A percentile compares a stretch with the other conserved stretches of the same genome.
phyloP scores from a whole-genome alignment of 2,329 filamentous ascomycete genomes.

The Aureobasidium zeae region DNA sequence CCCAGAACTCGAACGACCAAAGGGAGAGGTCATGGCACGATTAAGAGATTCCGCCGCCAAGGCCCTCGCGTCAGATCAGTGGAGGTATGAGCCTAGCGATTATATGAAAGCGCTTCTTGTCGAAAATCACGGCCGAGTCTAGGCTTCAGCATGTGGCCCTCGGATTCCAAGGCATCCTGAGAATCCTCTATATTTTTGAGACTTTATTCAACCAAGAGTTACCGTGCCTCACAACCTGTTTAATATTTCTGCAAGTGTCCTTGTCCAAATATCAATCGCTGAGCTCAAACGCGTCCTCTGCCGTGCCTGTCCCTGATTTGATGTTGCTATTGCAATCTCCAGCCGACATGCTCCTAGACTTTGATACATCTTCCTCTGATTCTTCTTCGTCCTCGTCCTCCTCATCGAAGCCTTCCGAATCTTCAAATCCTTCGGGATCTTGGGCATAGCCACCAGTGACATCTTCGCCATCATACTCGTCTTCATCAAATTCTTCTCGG shows the following conservation, averaged over 20 bases:
- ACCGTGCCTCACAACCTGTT: neutral
- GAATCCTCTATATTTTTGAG: neutral
- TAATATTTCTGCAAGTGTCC: no score
- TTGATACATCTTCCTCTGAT: neutral
- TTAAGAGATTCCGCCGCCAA: constrained; percentile 10
- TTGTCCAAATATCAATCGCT: constrained; percentile 16
- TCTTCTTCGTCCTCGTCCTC: constrained; percentile 9
- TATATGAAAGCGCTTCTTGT: constrained; percentile 13
- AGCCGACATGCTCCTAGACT: neutral
- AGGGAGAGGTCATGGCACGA: constrained; percentile 12
- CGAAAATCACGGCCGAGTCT: constrained; percentile 12
- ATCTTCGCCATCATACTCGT: constrained; percentile 5
- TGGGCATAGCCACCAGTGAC: constrained; percentile 3
- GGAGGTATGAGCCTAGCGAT: constrained; percentile 15
- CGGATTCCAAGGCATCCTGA: no score
- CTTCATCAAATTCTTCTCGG: no score
- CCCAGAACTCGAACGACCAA: constrained; percentile 1
- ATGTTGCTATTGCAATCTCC: constrained; percentile 13
- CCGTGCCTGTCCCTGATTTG: constrained; percentile 19
- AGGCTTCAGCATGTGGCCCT: neutral
- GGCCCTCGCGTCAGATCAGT: constrained; percentile 6
- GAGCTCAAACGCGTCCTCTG: constrained; percentile 19
- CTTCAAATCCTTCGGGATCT: constrained; percentile 3
- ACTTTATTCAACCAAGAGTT: neutral
- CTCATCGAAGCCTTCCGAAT: constrained; percentile 7